Conservation (phyloP, 495 filamentous ascomycete genomes). For the Neurospora sp. region DNA sequence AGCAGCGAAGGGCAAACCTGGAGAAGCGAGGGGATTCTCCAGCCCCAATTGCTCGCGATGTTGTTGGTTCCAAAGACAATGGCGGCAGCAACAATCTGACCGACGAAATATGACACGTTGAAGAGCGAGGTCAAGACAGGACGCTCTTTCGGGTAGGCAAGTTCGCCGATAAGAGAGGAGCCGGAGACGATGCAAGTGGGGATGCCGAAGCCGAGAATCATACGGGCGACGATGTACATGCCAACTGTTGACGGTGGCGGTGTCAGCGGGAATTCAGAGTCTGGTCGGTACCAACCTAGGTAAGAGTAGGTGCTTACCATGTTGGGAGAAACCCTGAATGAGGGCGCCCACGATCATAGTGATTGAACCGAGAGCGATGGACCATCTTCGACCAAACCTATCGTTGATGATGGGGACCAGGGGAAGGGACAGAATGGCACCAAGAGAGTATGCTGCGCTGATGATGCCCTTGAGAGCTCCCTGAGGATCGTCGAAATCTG, state of each 20-base stretch:
- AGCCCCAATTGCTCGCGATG: conserved; percentile 49
- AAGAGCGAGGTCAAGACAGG: conserved; percentile 57
- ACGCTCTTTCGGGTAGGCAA: conserved; percentile 57
- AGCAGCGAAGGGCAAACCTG: conserved; percentile 47
- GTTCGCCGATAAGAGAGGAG: conserved; percentile 54
- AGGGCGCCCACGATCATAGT: conserved; percentile 52
- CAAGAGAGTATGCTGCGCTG: conserved; percentile 41
- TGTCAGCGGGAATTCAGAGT: not conserved
- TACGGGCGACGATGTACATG: conserved; percentile 58
- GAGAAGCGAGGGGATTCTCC: conserved; percentile 55
- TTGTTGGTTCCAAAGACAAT: conserved; percentile 50
- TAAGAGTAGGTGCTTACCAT: conserved; percentile 19
- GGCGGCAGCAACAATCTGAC: conserved; percentile 51
- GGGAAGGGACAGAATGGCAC: conserved; percentile 47
- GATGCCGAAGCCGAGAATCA: conserved; percentile 57
- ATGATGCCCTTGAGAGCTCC: conserved; percentile 36
- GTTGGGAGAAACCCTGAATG: conserved; percentile 32
- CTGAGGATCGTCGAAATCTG: conserved; percentile 29
- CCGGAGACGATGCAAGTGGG: conserved; percentile 56
- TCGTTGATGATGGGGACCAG: conserved; percentile 49
- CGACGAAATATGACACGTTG: conserved; percentile 56
- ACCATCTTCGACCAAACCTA: conserved; percentile 47
- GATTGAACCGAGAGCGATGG: conserved; percentile 47
- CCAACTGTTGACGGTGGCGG: conserved; percentile 16
- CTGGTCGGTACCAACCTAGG: no score